These are phyloP conservation scores for Ceratocystis alfenasii DNA, from an alignment of 2,329 filamentous ascomycete species.

Conservation along the genomic window DNA sequence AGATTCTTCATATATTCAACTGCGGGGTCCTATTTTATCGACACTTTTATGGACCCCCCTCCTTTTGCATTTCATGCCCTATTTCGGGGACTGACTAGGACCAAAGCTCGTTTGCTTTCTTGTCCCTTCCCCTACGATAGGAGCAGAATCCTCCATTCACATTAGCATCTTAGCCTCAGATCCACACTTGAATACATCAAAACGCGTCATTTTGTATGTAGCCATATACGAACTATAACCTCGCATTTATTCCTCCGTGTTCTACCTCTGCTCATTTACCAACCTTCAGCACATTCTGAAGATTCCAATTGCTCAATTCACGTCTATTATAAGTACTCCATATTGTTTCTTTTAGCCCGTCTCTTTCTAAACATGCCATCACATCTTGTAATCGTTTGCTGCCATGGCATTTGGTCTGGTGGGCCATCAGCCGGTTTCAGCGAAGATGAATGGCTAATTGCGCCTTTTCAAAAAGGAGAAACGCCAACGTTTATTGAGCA, in stretches of 20 bases:
- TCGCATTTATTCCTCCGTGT: background rate
- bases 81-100: background rate
- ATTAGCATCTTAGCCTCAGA: slow-evolving; percentile 7
- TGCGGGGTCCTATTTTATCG: slow-evolving; percentile 12
- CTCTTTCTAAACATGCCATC: slow-evolving; percentile 26
- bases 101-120: background rate
- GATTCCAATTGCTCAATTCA: background rate
- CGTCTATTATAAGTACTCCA: background rate
- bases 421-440: slow-evolving; percentile 40
- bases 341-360: background rate
- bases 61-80: too few relatives aligned
- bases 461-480: slow-evolving; percentile 65
- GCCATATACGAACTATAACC: background rate
- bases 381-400: slow-evolving; percentile 68
- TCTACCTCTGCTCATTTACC: background rate
- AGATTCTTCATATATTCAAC: background rate
- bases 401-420: slow-evolving; percentile 66
- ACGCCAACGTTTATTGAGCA: slow-evolving; percentile 70
- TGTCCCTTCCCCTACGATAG: background rate
- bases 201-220: background rate
- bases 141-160: background rate
- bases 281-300: background rate
- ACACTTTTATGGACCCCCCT: slow-evolving; percentile 9
- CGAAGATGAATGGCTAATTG: slow-evolving; percentile 59
- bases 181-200: background rate